Percentiles rank a stretch among this genome's conserved stretches.
Conservation (phyloP, 441 rosid genomes). For the Populus tomentosa region DNA sequence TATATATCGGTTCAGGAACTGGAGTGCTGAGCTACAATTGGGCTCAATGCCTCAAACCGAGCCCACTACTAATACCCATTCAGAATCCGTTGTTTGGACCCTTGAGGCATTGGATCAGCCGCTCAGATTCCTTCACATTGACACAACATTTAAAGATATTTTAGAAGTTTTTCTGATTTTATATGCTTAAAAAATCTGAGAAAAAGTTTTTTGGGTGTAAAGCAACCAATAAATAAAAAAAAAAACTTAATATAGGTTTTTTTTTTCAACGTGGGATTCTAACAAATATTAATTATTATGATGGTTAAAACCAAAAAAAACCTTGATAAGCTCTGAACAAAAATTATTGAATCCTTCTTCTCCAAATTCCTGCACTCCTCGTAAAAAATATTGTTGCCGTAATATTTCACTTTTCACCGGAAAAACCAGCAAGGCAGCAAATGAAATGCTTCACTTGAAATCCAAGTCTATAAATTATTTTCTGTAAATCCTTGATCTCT, state of each 20-base stretch:
- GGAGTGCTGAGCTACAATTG: not conserved
- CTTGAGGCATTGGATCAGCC: not conserved
- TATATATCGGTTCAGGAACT: not conserved
- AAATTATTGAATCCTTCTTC: too few species aligned
- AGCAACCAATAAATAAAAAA: not conserved
- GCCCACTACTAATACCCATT: not conserved
- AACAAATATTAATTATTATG: too few species aligned
- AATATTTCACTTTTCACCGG: too few species aligned
- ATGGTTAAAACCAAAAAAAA: too few species aligned
- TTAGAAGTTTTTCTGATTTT: not conserved
- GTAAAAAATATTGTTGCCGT: too few species aligned
- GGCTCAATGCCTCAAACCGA: not conserved
- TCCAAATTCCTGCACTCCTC: too few species aligned
- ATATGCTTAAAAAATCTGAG: not conserved
- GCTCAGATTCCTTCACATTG: not conserved
- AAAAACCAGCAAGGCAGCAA: not conserved
- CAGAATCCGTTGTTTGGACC: not conserved
- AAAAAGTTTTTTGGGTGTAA: not conserved
- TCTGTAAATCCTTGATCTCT: not conserved
- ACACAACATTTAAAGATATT: too few species aligned
- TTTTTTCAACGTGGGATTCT: too few species aligned
- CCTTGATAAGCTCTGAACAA: too few species aligned
- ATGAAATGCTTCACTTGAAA: not conserved
- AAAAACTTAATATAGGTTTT: too few species aligned
- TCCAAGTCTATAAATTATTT: not conserved